Evolutionary conservation across 768 basidiomycete genomes (phyloP), one percentile per base, ranked within the genome.

Genomic region (Lepiota brunneoincarnata): DNA sequence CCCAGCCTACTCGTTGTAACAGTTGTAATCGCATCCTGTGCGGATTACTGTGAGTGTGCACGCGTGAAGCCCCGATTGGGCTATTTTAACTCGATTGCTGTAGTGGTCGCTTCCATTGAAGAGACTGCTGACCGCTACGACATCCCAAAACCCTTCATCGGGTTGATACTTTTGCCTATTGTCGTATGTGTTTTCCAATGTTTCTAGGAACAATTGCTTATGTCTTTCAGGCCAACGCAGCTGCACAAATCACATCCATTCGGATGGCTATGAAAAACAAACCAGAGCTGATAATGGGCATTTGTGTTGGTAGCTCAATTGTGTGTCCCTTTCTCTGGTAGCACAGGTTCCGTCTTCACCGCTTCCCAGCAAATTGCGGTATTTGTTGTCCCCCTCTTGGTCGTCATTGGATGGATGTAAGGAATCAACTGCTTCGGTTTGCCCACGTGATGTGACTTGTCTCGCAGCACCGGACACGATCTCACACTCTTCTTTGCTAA

Each of bases 101-200:
- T 49, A 91, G 90, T 93, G 67, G 93, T 96, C 35, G 89, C 87
- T 2, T 92, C 91, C 3, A 96, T 97, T 58, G 94, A 96, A 67
- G 93, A 95, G 66, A 91, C 90, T 21, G 91, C 93, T 2, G 74
- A 81, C 11, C 78, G 87, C 37, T 93, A 91, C 68, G 67, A 78
- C 50, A 89, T 97, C 50, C 90, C 91, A 0, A 91, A 91, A 68
- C 62, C 84, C 0, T 93, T 94, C 72, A 93, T 93, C 60, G 91
- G 91, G 66, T 68, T 94, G 12, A 91, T 95, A 60, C 74, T 97
- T 26, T 73, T 97, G 4, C 93, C 93, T 2, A 86, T 97, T 47
- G 93, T 95, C 40, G 91, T 87, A 66, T 53, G 84, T 75, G 18
- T 42, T 18, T 5, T 15, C n/a, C 31, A 11, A 17, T 51, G 26